Evolutionary conservation across 2,329 filamentous ascomycete species (phyloP), one percentile per base, ranked within the genome.

Genomic region (Cryphonectria naterciae): DNA sequence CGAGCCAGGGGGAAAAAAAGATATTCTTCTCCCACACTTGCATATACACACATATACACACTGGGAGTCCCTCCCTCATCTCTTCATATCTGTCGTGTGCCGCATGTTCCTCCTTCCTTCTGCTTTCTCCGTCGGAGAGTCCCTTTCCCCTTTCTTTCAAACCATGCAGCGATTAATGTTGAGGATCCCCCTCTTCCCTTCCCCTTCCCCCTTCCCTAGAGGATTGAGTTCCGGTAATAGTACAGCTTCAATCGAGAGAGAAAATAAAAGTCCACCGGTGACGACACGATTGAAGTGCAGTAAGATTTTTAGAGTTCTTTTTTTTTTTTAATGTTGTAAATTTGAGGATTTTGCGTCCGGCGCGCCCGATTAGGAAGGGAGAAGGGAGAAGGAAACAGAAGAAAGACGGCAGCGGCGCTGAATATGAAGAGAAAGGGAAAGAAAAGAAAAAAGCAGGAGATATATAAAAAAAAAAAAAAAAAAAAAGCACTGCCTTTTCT

Each of bases 281-380:
- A 65, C 15, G 39, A 54, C 28, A 54, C 43, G 28, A 52, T 54
- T 46, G 35, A 68, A 46, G 65, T n/a, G 46, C 32, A 68, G 66
- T 60, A 49, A 17, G 6, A 22, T 19, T 22, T 19, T 7, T 22
- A 22, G 1, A 19, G 22, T 19, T n/a, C 8, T 2, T 49, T 49
- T 49, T n/a, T 49, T 39, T 2, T 13, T 39, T 11, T 13, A 3
- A 11, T 37, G 37, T 37, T 37, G 37, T 32, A 32, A 32, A 32
- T 4, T 39, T 39, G 37, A 39, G 37, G 58, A 66, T 63, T 70
- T 69, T 70, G 74, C 72, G 72, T 73, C 72, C 71, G 67, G 71
- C 70, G 69, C 67, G 62, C 69, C 69, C 64, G 32, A 68, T 64
- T 66, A 65, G 32, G 63, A 46, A 5, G 25, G 52, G 19, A 8